phyloP scores from a whole-genome alignment of 2,329 filamentous ascomycete species.

The Aspergillus sp. region DNA sequence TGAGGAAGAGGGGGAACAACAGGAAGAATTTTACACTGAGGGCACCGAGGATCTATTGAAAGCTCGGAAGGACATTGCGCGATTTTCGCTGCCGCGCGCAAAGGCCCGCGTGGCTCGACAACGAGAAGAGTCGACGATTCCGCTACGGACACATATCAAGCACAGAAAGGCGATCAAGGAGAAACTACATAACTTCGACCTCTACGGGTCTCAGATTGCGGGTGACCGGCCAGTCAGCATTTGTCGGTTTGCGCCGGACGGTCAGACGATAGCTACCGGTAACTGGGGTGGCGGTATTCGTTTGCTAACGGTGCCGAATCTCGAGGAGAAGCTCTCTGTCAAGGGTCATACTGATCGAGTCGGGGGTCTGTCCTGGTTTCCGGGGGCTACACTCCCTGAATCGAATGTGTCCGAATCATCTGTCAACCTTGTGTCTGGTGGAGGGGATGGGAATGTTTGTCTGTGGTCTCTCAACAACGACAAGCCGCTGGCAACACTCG shows the following conservation, averaged over 20 bases:
- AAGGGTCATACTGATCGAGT: constrained; percentile 88
- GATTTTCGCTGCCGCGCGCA: constrained; percentile 81
- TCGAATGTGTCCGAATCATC: constrained; percentile 71
- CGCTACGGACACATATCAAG: constrained; percentile 86
- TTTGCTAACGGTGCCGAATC: constrained; percentile 78
- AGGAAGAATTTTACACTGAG: constrained; percentile 94
- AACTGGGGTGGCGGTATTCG: constrained; percentile 93
- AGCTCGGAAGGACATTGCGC: constrained; percentile 77
- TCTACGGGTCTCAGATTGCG: constrained; percentile 91
- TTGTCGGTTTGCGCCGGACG: constrained; percentile 85
- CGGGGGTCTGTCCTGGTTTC: constrained; percentile 88
- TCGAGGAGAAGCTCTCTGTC: constrained; percentile 75
- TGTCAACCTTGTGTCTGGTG: constrained; percentile 87
- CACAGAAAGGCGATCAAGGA: constrained; percentile 90
- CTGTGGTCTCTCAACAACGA: constrained; percentile 89
- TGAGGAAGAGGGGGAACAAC: constrained; percentile 69
- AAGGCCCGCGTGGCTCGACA: constrained; percentile 77
- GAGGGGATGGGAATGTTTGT: constrained; percentile 83
- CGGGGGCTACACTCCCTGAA: constrained; percentile 74
- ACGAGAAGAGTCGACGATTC: constrained; percentile 78
- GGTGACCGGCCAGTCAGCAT: constrained; percentile 91
- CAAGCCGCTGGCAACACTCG: constrained; percentile 78
- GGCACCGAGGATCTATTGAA: constrained; percentile 75
- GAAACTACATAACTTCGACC: constrained; percentile 77
- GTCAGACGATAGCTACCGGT: constrained; percentile 81